phyloP scores from a whole-genome alignment of 2,329 filamentous ascomycete species.

The Parascedosporium putredinis region DNA sequence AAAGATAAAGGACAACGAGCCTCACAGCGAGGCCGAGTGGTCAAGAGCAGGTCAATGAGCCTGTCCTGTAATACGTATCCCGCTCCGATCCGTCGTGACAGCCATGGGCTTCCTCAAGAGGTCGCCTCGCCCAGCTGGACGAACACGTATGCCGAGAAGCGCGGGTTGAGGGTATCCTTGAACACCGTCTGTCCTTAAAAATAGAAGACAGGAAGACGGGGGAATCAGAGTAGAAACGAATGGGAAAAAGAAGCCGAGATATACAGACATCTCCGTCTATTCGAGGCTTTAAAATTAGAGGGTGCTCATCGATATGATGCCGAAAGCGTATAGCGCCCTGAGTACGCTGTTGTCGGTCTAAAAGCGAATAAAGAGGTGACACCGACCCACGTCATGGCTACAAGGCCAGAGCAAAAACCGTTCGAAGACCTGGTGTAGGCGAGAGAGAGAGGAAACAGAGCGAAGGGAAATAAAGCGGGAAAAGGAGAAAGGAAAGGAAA shows the following conservation, averaged over 20 bases:
- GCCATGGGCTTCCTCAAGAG: background rate
- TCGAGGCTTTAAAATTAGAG: slow-evolving; percentile 1
- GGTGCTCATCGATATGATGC: background rate
- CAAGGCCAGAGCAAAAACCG: no score
- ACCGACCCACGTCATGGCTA: no score
- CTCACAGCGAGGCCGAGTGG: background rate
- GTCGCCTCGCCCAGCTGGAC: background rate
- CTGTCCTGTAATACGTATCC: background rate
- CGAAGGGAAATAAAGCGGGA: background rate
- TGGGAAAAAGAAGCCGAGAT: slow-evolving; percentile 12
- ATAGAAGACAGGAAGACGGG: slow-evolving; percentile 12
- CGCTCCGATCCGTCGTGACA: background rate
- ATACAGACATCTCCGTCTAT: background rate
- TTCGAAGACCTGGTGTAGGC: no score
- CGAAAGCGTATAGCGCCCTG: background rate
- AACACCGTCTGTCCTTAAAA: slow-evolving; percentile 7
- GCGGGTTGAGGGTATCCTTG: background rate
- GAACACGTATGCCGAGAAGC: background rate
- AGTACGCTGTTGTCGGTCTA: background rate
- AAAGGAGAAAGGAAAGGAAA: slow-evolving; percentile 7
- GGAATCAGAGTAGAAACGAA: slow-evolving; percentile 7
- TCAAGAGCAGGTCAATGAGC: background rate
- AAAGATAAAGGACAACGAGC: background rate
- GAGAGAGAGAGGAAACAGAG: no score
- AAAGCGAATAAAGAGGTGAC: background rate